A percentile compares a stretch with the other conserved stretches of the same genome.
Conservation (phyloP, 2,329 filamentous ascomycete species). For the Neofusicoccum umdonicola region DNA sequence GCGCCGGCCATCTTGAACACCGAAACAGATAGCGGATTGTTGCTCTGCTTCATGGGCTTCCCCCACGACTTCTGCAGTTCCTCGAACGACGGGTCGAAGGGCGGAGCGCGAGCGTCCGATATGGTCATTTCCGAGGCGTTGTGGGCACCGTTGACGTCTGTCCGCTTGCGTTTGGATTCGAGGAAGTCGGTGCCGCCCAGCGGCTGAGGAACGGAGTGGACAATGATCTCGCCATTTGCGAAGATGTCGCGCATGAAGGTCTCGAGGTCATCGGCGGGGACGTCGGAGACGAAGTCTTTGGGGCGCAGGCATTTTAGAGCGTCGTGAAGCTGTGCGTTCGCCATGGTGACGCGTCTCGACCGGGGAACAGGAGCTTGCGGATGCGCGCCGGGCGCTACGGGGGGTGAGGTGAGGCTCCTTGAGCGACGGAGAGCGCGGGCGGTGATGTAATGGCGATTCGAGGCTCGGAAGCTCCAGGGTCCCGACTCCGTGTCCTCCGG, state of each 20-base stretch:
- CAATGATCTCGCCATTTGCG: constrained; percentile 63
- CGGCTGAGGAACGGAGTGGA: constrained; percentile 71
- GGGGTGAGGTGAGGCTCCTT: background rate
- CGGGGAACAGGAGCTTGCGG: background rate
- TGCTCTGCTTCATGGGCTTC: constrained; percentile 73
- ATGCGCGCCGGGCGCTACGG: background rate
- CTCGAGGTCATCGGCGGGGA: constrained; percentile 43
- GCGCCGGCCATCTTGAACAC: constrained; percentile 78
- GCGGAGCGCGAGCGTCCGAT: constrained; percentile 50
- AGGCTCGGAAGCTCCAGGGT: background rate
- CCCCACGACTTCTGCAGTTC: constrained; percentile 77
- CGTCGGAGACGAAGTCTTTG: constrained; percentile 41
- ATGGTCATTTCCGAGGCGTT: constrained; percentile 53
- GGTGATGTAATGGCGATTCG: constrained; percentile 1
- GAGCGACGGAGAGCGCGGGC: background rate
- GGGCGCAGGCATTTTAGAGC: constrained; percentile 46
- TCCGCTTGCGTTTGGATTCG: constrained; percentile 54
- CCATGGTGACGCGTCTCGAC: constrained; percentile 1
- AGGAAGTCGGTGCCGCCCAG: constrained; percentile 45
- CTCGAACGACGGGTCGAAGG: constrained; percentile 53
- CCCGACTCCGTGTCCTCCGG: constrained; percentile 9
- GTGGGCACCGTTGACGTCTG: constrained; percentile 53
- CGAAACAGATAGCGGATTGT: constrained; percentile 72
- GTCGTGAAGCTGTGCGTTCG: constrained; percentile 37
- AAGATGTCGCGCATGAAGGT: constrained; percentile 42